A percentile compares a stretch with the other conserved stretches of the same genome.
Conservation (phyloP, 441 rosid genomes). For the Populus hybrid region DNA sequence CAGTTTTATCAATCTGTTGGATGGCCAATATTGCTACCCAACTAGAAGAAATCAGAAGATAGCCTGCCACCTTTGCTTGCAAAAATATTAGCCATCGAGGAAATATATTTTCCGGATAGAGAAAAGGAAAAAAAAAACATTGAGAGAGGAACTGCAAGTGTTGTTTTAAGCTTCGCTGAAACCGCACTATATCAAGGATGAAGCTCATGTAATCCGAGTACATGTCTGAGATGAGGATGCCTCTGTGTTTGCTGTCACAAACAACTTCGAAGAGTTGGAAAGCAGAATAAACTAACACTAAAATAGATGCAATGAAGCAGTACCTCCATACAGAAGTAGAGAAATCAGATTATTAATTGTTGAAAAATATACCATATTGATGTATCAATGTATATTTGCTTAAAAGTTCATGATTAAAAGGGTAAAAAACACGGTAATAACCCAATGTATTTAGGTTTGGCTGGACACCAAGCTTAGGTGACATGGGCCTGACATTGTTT, state of each 20-base stretch:
- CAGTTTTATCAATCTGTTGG: constrained; percentile 23
- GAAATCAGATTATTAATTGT: background rate
- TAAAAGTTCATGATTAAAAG: no score
- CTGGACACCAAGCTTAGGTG: no score
- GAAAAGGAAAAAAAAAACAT: background rate
- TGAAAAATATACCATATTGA: no score
- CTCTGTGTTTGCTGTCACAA: constrained; percentile 58
- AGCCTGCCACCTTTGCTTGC: constrained; percentile 45
- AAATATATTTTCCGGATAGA: no score
- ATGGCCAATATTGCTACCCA: constrained; percentile 46
- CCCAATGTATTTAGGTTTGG: no score
- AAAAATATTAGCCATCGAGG: constrained; percentile 16
- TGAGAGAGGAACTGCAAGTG: background rate
- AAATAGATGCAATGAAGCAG: constrained; percentile 45
- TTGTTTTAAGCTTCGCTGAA: background rate
- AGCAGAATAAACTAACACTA: constrained; percentile 51
- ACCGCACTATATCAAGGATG: constrained; percentile 56
- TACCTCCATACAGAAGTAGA: constrained; percentile 39
- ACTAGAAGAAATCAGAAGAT: constrained; percentile 65
- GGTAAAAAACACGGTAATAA: no score
- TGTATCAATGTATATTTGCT: no score
- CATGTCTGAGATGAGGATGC: constrained; percentile 55
- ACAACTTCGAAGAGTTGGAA: constrained; percentile 68
- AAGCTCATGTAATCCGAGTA: constrained; percentile 61
- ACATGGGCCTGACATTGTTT: no score